A percentile compares a stretch with the other conserved stretches of the same genome.
Conservation (phyloP, 2,329 filamentous ascomycete species). For the Sporothrix phasma region DNA sequence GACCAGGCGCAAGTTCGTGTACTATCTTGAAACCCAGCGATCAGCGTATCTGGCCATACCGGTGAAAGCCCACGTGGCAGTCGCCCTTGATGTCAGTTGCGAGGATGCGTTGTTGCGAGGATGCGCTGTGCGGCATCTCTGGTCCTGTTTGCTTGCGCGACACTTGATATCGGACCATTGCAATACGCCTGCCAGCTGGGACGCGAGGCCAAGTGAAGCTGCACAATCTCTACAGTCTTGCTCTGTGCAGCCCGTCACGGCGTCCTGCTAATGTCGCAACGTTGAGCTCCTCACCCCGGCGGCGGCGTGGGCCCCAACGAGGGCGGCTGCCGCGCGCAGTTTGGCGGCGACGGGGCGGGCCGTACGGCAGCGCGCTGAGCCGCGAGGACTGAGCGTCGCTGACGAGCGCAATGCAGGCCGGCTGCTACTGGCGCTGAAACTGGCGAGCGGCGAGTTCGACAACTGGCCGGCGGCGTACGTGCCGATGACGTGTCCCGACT, state of each 20-base stretch:
- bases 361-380: slow-evolving; percentile 13
- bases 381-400: slow-evolving; percentile 14
- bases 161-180: neutral
- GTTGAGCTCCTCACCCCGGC: slow-evolving; percentile 16
- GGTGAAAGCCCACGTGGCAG: neutral
- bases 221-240: neutral
- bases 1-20: too few relatives aligned
- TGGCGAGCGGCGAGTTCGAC: slow-evolving; percentile 9
- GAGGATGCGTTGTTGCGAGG: neutral
- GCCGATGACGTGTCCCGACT: slow-evolving; percentile 14
- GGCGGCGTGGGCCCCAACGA: slow-evolving; percentile 15
- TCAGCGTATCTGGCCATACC: neutral
- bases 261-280: too few relatives aligned
- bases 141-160: neutral
- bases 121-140: neutral
- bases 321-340: slow-evolving; percentile 14
- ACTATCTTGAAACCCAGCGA: neutral
- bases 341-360: slow-evolving; percentile 14
- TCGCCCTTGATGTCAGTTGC: neutral
- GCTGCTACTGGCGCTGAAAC: slow-evolving; percentile 16
- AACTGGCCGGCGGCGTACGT: slow-evolving; percentile 10
- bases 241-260: slow-evolving; percentile 8
- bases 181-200: neutral
- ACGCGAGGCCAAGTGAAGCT: neutral
- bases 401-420: slow-evolving; percentile 9